These are phyloP conservation scores for Coprinopsis sp. DNA, from an alignment of 768 basidiomycete species.

Conservation along the genomic window DNA sequence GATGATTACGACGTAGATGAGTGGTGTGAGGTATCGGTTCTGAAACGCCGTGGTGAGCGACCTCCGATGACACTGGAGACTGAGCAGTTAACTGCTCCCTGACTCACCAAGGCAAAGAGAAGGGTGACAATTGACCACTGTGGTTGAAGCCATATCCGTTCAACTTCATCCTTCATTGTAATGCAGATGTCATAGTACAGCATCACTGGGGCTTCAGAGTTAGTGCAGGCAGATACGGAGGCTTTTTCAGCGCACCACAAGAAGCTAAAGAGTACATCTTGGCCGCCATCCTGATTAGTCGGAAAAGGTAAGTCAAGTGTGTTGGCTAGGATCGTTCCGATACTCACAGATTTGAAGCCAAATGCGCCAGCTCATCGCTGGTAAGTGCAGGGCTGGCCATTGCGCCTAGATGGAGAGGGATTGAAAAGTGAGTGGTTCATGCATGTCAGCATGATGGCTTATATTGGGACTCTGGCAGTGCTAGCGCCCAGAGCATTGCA, in stretches of 20 bases:
- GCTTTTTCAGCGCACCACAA: slow-evolving; percentile 24
- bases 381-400: no score
- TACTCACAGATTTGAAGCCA: not conserved
- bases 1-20: slow-evolving; percentile 9
- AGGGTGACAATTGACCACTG: slow-evolving; percentile 24
- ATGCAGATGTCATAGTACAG: slow-evolving; percentile 33
- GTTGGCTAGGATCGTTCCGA: not conserved
- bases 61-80: not conserved
- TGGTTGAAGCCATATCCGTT: slow-evolving; percentile 28
- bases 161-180: slow-evolving; percentile 32
- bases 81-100: not conserved
- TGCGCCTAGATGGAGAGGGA: no score
- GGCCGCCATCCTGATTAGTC: slow-evolving; percentile 24
- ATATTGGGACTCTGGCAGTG: no score
- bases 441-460: no score
- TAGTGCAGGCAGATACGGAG: not conserved
- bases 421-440: no score
- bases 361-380: no score
- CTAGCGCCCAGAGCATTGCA: no score
- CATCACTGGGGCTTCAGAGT: slow-evolving; percentile 22
- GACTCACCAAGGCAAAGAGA: slow-evolving; percentile 27
- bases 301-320: not conserved
- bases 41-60: not conserved
- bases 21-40: slow-evolving; percentile 9
- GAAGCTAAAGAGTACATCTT: slow-evolving; percentile 35